Base-by-base conservation (phyloP, 2,329 filamentous ascomycete genomes). In the Phaeosphaeriaceae sp. region DNA sequence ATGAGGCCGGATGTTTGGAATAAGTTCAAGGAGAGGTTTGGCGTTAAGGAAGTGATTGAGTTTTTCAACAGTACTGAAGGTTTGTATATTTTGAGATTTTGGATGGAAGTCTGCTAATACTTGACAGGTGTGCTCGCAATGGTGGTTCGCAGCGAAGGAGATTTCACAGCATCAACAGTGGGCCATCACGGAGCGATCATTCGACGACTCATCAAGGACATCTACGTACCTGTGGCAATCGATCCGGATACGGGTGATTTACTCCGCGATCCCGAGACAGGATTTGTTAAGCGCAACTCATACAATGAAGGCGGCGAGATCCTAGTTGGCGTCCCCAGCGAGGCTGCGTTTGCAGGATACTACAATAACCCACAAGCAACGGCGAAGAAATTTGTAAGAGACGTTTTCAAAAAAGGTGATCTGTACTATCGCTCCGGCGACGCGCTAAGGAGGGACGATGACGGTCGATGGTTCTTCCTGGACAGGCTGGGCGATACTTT, bases 51-150 rank as follows among this genome's bases (percentile, higher is more conserved):
- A 42, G 85, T 93, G 1, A 81, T 81, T 56, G 91, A 93, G 75
- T 92, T 93, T 76, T 93, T 92, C 81, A 90, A 89, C 69, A 89
- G 87, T 31, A 91, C 88, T 0, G 91, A 93, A 75, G 89, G 89
- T 33, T 82, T 91, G 46, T 36, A 13, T n/a, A 36, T 15, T 3
- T 36, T 15, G 6, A 13, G 31, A 15, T 13, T 36, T 5, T 7
- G 6, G 31, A 11, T 36, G 31, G 31, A 31, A 6, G 25, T 6
- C 25, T 31, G 25, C 25, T 31, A 11, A 31, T 11, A 11, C 5
- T 31, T 36, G 31, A 36, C 13, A 36, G 31, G 31, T 13, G 31
- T 36, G 13, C 82, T 92, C 62, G 76, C 76, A 0, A 77, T 92
- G 41, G 73, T 86, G 41, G 89, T 71, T 1, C 66, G 71, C n/a